phyloP scores from a whole-genome alignment of 2,329 filamentous ascomycete genomes.

The Aspergillus latus region DNA sequence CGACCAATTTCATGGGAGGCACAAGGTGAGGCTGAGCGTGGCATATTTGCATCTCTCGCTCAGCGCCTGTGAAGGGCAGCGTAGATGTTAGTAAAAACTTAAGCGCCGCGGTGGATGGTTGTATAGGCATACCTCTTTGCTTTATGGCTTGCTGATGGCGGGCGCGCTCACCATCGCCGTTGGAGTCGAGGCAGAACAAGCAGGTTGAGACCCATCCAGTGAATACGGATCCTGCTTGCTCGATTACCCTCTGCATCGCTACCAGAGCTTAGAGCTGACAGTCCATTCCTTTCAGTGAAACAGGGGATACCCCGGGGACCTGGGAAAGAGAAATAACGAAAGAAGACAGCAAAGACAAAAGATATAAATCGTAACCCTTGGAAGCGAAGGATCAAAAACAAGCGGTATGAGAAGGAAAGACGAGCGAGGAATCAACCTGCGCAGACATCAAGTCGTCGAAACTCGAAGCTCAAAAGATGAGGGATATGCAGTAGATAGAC shows the following conservation, averaged over 20 bases:
- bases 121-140: slow-evolving; percentile 20
- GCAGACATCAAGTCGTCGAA: slow-evolving; percentile 1
- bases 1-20: slow-evolving; percentile 47
- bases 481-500: background rate
- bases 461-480: background rate
- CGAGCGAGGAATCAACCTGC: slow-evolving; percentile 16
- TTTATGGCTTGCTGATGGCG: slow-evolving; percentile 25
- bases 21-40: slow-evolving; percentile 48
- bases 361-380: background rate
- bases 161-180: slow-evolving; percentile 27
- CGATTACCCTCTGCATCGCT: slow-evolving; percentile 38
- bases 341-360: slow-evolving; percentile 3
- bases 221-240: slow-evolving; percentile 42
- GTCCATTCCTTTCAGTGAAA: slow-evolving; percentile 30
- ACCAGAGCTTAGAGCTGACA: slow-evolving; percentile 31
- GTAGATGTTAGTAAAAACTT: background rate
- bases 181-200: slow-evolving; percentile 32
- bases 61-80: slow-evolving; percentile 30
- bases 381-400: background rate
- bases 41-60: slow-evolving; percentile 47
- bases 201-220: slow-evolving; percentile 43
- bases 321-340: slow-evolving; percentile 12
- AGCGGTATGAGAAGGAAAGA: slow-evolving; percentile 7
- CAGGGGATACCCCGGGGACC: slow-evolving; percentile 14
- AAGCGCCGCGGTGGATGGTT: slow-evolving; percentile 1